Evolutionary conservation across 163 green algal species (phyloP).

Genomic region (Chlamydomonas reinhardtii): DNA sequence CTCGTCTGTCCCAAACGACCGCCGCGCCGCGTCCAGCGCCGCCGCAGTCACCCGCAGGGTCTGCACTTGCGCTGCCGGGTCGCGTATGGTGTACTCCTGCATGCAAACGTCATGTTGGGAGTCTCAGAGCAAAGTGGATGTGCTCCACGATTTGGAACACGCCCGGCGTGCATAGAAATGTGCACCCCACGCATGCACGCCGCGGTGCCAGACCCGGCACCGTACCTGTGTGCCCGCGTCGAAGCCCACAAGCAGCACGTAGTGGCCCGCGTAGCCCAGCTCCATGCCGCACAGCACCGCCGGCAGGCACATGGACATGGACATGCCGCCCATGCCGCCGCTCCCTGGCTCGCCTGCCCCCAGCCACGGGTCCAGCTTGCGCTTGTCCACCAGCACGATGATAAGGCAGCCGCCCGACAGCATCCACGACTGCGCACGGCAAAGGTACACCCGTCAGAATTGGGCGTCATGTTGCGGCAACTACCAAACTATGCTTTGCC

Average conservation of each 20-base stretch:
- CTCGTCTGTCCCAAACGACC: constrained; percentile 83
- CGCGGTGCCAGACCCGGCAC: too few species aligned
- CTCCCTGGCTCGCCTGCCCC: constrained; percentile 5
- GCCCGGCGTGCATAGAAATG: too few species aligned
- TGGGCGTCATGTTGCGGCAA: too few species aligned
- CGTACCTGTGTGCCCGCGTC: constrained; percentile 42
- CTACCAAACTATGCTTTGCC: too few species aligned
- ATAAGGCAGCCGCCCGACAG: constrained; percentile 57
- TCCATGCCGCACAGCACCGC: constrained; percentile 45
- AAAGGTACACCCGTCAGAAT: not conserved
- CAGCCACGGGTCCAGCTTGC: constrained; percentile 70
- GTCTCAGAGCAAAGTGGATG: too few species aligned
- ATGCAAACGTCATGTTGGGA: too few species aligned
- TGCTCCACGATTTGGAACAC: too few species aligned
- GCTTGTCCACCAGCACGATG: constrained; percentile 78
- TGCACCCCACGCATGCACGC: too few species aligned
- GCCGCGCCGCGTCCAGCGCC: constrained; percentile 79
- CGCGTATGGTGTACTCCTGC: constrained; percentile 69
- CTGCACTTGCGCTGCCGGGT: constrained; percentile 72
- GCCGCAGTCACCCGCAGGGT: constrained; percentile 59
- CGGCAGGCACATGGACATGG: constrained; percentile 29
- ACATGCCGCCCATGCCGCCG: too few species aligned
- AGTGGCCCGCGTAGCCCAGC: constrained; percentile 70
- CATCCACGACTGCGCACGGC: constrained; percentile 3
- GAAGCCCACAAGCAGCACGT: constrained; percentile 87